Evolutionary conservation across 176 grass and related monocot species (phyloP), one percentile per base, ranked within the genome.

Genomic region (Aechmea fasciata): DNA sequence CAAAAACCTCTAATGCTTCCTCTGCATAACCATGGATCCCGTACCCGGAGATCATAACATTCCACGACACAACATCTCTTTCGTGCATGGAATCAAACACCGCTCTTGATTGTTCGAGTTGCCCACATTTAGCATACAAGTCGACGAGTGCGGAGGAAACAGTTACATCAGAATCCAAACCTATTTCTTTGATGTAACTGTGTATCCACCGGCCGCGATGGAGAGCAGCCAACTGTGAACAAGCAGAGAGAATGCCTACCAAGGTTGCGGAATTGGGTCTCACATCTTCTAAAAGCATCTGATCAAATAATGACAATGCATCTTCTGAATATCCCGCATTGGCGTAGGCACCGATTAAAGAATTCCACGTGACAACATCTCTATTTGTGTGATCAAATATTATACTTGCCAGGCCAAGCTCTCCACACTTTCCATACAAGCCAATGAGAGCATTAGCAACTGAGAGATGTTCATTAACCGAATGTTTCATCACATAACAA

Each of bases 11-110:
- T 29, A 91, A 67, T 75, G 89, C 82, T 75, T 87, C 69, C 73
- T 80, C 80, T 29, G 50, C 79, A 72, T 80, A 52, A 0, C 89
- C 85, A 87, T 91, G 81, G 69, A 91, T 91, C 33, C 89, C 82
- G 49, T 91, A 91, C 9, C 84, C 85, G 62, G 89, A 85, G 65
- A 91, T 85, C 85, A 91, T 91, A 23, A 85, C 89, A 61, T 91
- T 91, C 89, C 89, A 91, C 22, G 85, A 70, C 71, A 91, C 82
- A 71, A 69, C 70, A 82, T 91, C 89, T n/a, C 15, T 83, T 62
- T 83, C 71, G 53, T 83, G 50, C 82, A 91, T 83, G 65, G 76
- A 87, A 77, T 87, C 73, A 72, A 87, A 91, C 63, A 85, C 33
- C 26, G 26, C 47, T 80, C 85, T 79, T 68, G 89, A 77, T 47